Conservation (phyloP, 495 filamentous ascomycete species). For the Penicillium samsonianum region DNA sequence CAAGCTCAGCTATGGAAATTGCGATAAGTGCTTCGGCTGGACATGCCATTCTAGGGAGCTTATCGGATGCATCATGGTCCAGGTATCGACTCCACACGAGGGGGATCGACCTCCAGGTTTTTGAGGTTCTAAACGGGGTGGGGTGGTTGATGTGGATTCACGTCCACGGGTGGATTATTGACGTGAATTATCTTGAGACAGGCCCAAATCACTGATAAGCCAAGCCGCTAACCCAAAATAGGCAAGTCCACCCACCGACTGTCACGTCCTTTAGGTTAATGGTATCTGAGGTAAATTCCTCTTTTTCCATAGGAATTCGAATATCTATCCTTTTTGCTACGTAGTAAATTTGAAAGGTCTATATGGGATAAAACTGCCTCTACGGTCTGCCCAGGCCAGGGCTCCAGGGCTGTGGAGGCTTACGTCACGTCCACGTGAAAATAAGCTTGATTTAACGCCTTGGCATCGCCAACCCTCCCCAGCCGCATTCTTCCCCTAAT, state of each 20-base stretch:
- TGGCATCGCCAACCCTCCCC: not conserved
- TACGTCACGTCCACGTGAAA: constrained; percentile 8
- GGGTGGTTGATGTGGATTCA: not conserved
- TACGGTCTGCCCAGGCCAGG: too few species aligned
- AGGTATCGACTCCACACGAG: constrained; percentile 10
- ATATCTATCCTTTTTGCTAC: not conserved
- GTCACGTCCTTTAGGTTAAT: not conserved
- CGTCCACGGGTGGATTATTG: not conserved
- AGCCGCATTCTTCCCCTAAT: not conserved
- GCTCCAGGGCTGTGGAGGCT: not conserved
- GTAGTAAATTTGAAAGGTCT: not conserved
- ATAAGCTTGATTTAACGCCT: constrained; percentile 18
- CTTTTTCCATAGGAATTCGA: not conserved
- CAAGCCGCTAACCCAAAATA: constrained; percentile 17
- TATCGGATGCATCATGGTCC: not conserved
- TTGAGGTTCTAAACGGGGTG: constrained; percentile 9
- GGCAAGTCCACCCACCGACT: constrained; percentile 26
- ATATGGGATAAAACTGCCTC: too few species aligned
- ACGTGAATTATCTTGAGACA: not conserved
- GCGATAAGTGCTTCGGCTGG: constrained; percentile 23
- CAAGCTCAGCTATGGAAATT: not conserved
- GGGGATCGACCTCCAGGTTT: constrained; percentile 18
- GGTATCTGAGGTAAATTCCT: not conserved
- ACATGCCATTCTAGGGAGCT: constrained; percentile 19
- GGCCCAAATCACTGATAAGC: not conserved